Percentiles rank a stretch among this genome's conserved stretches.
phyloP scores from a whole-genome alignment of 257 asterid genomes.

The Ocimum tenuiflorum region DNA sequence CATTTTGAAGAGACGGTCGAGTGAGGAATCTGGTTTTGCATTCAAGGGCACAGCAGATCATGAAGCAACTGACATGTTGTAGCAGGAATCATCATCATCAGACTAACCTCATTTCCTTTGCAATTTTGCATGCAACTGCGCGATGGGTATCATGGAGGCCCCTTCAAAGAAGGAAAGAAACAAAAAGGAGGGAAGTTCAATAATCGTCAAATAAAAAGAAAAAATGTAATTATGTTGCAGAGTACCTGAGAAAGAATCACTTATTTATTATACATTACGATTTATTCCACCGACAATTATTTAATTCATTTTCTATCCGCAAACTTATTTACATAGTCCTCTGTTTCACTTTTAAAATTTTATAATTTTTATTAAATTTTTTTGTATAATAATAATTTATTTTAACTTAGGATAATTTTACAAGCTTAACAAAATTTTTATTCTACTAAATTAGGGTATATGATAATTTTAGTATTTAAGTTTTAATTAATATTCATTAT shows the following conservation, averaged over 20 bases:
- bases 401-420: too few relatives aligned
- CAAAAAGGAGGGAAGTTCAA: neutral
- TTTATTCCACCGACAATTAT: constrained; percentile 14
- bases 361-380: too few relatives aligned
- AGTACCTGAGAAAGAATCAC: neutral
- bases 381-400: too few relatives aligned
- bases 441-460: too few relatives aligned
- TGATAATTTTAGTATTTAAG: too few relatives aligned
- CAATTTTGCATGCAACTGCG: constrained; percentile 46
- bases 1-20: constrained; percentile 53
- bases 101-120: constrained; percentile 25
- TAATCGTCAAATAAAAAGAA: constrained; percentile 12
- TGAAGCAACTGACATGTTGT: constrained; percentile 51
- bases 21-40: constrained; percentile 67
- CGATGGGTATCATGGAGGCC: constrained; percentile 17
- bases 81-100: constrained; percentile 2
- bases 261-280: constrained; percentile 13
- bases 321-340: too few relatives aligned
- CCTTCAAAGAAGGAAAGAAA: neutral
- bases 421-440: too few relatives aligned
- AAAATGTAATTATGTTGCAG: constrained; percentile 34
- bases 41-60: constrained; percentile 65
- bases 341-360: too few relatives aligned
- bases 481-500: too few relatives aligned
- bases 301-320: neutral